Conservation (phyloP, 1,139 yeast species). For the Taphrina communis region DNA sequence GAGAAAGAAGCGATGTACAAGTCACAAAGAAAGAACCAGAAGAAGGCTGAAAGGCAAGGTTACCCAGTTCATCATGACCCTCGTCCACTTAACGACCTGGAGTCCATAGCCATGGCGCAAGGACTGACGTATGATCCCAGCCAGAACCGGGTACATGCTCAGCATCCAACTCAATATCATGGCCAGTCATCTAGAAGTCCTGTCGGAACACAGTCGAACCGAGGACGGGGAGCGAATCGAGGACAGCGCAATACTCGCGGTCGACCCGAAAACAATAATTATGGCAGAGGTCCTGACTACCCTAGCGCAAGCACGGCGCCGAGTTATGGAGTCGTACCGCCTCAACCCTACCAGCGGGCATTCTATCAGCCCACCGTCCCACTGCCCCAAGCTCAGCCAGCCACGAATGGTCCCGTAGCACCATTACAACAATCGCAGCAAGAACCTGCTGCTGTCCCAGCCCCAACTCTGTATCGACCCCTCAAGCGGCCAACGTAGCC, state of each 20-base stretch:
- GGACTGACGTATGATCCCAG: slow-evolving; percentile 25
- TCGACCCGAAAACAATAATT: slow-evolving; percentile 22
- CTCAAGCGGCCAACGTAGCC: slow-evolving; percentile 13
- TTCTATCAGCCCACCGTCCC: slow-evolving; percentile 10
- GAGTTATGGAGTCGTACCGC: not conserved
- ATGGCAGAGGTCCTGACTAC: slow-evolving; percentile 18
- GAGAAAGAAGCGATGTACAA: slow-evolving; percentile 46
- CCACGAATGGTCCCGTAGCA: not conserved
- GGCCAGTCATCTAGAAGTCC: not conserved
- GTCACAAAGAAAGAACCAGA: slow-evolving; percentile 40
- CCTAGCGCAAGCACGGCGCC: not conserved
- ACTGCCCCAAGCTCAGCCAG: not conserved
- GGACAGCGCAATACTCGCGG: slow-evolving; percentile 18
- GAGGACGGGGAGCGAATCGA: slow-evolving; percentile 18
- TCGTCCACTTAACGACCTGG: slow-evolving; percentile 36
- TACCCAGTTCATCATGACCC: not conserved
- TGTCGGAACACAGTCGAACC: not conserved
- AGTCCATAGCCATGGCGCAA: slow-evolving; percentile 30
- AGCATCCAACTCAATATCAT: not conserved
- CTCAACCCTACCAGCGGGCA: slow-evolving; percentile 15
- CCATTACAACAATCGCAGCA: not conserved
- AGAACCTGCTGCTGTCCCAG: not conserved
- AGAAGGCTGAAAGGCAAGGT: slow-evolving; percentile 32
- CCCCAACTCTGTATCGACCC: slow-evolving; percentile 23
- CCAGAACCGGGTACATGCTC: not conserved